Percentiles rank a stretch among this genome's conserved stretches.
phyloP scores from a whole-genome alignment of 1,284 basidiomycete genomes.

The Farysia itapuensis region DNA sequence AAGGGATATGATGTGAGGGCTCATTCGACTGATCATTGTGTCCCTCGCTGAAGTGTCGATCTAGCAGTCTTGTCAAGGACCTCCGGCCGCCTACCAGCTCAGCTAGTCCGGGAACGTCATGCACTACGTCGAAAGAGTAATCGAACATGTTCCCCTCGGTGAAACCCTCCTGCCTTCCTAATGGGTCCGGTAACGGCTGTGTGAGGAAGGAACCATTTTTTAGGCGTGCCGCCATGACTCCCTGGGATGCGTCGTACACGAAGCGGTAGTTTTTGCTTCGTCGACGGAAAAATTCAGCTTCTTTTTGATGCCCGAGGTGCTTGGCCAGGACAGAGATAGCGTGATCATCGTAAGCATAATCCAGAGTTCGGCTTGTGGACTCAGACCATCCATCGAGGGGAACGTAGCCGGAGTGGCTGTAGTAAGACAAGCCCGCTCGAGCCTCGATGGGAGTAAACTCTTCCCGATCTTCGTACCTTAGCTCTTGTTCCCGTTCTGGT shows the following conservation, averaged over 20 bases:
- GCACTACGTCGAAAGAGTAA: conserved; percentile 45
- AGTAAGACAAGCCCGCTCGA: conserved; percentile 74
- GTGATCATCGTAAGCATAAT: conserved; percentile 78
- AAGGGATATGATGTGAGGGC: conserved; percentile 79
- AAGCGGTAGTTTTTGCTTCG: conserved; percentile 67
- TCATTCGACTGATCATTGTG: conserved; percentile 84
- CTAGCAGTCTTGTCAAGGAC: conserved; percentile 70
- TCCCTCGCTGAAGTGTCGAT: conserved; percentile 75
- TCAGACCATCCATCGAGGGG: conserved; percentile 67
- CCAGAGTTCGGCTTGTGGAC: conserved; percentile 56
- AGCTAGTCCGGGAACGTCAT: conserved; percentile 70
- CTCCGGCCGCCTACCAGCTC: conserved; percentile 69
- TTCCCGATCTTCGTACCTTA: conserved; percentile 70
- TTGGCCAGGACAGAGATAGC: conserved; percentile 70
- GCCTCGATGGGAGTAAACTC: conserved; percentile 68
- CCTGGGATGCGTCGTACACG: conserved; percentile 72
- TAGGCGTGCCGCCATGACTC: conserved; percentile 79
- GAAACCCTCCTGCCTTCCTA: conserved; percentile 75
- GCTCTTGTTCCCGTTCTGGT: conserved; percentile 18
- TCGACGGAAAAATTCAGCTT: conserved; percentile 65
- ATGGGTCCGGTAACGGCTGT: conserved; percentile 59
- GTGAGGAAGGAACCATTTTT: conserved; percentile 64
- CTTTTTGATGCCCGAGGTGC: conserved; percentile 64
- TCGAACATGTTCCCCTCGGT: conserved; percentile 73
- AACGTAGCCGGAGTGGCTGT: conserved; percentile 73